phyloP scores from a whole-genome alignment of 805 yeast genomes.

The Teunomyces tritomae region DNA sequence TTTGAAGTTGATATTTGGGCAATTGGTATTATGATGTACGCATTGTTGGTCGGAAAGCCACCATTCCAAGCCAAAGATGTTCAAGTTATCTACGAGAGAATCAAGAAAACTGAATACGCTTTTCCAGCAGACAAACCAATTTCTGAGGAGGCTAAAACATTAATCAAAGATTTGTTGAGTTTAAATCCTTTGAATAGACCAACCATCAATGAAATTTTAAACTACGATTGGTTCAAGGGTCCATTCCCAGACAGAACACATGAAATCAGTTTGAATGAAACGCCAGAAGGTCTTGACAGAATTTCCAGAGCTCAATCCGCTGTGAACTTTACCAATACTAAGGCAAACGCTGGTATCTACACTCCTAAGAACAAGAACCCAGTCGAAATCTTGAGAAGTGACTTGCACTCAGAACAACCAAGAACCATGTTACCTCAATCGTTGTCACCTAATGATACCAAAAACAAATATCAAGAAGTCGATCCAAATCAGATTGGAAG shows the following conservation, averaged over 20 bases:
- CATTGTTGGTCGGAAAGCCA: slow-evolving; percentile 89
- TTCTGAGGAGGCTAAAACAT: slow-evolving; percentile 66
- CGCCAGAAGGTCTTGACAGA: slow-evolving; percentile 56
- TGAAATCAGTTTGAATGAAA: slow-evolving; percentile 56
- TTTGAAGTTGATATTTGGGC: slow-evolving; percentile 98
- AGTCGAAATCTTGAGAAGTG: slow-evolving; percentile 66
- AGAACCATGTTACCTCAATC: slow-evolving; percentile 78
- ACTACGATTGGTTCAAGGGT: slow-evolving; percentile 84
- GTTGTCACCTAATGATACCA: slow-evolving; percentile 89
- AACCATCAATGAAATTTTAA: slow-evolving; percentile 70
- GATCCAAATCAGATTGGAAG: slow-evolving; percentile 34
- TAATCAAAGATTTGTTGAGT: slow-evolving; percentile 71
- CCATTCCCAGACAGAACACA: slow-evolving; percentile 74
- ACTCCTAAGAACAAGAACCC: slow-evolving; percentile 55
- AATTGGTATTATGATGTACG: slow-evolving; percentile 93
- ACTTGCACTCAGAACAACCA: slow-evolving; percentile 66
- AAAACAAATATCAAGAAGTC: slow-evolving; percentile 78
- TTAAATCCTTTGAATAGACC: slow-evolving; percentile 84
- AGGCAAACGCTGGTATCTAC: slow-evolving; percentile 61
- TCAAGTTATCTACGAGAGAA: slow-evolving; percentile 86
- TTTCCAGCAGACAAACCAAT: slow-evolving; percentile 74
- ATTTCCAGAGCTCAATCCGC: slow-evolving; percentile 61
- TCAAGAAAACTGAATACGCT: slow-evolving; percentile 72
- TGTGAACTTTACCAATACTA: slow-evolving; percentile 63
- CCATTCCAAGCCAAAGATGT: slow-evolving; percentile 98